phyloP scores from a whole-genome alignment of 352 stramenopile species.

The Thraustochytrium striatum region DNA sequence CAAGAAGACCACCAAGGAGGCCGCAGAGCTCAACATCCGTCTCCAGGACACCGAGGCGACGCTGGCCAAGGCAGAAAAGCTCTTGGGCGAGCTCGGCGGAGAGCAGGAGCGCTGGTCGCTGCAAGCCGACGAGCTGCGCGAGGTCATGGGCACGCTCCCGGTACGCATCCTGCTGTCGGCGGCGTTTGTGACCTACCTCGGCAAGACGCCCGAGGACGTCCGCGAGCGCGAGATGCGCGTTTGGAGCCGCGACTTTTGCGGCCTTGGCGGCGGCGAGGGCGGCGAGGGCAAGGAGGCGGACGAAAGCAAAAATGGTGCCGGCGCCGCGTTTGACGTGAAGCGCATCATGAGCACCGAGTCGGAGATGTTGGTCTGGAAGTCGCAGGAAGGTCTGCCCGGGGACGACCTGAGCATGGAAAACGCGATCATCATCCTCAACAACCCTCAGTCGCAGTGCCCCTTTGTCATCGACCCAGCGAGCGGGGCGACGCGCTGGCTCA shows the following conservation, averaged over 20 bases:
- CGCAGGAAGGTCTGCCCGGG: constrained; percentile 72
- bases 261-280: constrained; percentile 43
- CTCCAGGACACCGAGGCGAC: constrained; percentile 78
- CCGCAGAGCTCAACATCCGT: constrained; percentile 76
- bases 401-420: constrained; percentile 91
- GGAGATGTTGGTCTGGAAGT: constrained; percentile 86
- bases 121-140: constrained; percentile 76
- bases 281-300: constrained; percentile 33
- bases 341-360: constrained; percentile 82
- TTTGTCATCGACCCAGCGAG: constrained; percentile 91
- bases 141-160: constrained; percentile 71
- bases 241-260: constrained; percentile 65
- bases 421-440: constrained; percentile 77
- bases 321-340: constrained; percentile 69
- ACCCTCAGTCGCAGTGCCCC: constrained; percentile 63
- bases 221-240: constrained; percentile 66
- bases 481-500: constrained; percentile 77
- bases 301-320: constrained; percentile 44
- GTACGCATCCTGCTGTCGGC: constrained; percentile 81
- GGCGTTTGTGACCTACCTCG: constrained; percentile 88
- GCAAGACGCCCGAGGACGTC: constrained; percentile 78
- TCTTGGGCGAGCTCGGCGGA: constrained; percentile 81
- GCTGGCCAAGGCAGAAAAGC: constrained; percentile 79
- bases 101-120: constrained; percentile 84
- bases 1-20: constrained; percentile 81